Evolutionary conservation across 768 basidiomycete genomes (phyloP), one percentile per base, ranked within the genome.

Genomic region (Russula emetica): DNA sequence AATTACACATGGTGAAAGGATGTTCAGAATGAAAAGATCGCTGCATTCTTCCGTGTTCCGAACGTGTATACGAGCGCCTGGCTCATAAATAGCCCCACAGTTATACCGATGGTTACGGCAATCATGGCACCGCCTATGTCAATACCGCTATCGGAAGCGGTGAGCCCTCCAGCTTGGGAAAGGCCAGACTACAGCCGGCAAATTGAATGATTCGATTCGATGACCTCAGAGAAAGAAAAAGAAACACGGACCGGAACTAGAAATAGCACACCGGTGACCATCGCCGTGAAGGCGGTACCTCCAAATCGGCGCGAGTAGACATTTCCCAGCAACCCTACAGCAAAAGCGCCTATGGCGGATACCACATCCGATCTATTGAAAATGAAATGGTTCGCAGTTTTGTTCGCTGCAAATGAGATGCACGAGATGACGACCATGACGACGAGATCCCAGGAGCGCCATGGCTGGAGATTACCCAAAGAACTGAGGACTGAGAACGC

Each of bases 241-340:
- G 36, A 32, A 68, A 55, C 10, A 79, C 86, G 71, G 72, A 90
- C 90, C 18, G 92, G 92, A 47, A 93, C 90, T 61, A 92, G 76
- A 73, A 94, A 90, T 62, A 92, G 74, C 18, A 94, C 88, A 50
- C 90, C 92, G n/a, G 90, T 88, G 32, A 92, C 89, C 92, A 94
- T 94, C 1, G 86, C 85, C 7, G 90, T 91, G 74, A 93, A 93
- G 24, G 91, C 91, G 1, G 90, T 92, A 7, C 90, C 90, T 4
- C 86, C 82, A 81, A 89, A 87, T 70, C 83, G 82, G 51, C 90
- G 80, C 38, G 90, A 90, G 73, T 91, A 92, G 1, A 86, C 74
- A 69, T 91, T 92, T 3, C 89, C 90, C 20, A 91, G 75, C 28
- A 91, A 65, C 24, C 90, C 88, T 32, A 90, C 85, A 0, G 83